Base-by-base conservation (phyloP, 1,284 basidiomycete genomes). In the Grifola frondosa region DNA sequence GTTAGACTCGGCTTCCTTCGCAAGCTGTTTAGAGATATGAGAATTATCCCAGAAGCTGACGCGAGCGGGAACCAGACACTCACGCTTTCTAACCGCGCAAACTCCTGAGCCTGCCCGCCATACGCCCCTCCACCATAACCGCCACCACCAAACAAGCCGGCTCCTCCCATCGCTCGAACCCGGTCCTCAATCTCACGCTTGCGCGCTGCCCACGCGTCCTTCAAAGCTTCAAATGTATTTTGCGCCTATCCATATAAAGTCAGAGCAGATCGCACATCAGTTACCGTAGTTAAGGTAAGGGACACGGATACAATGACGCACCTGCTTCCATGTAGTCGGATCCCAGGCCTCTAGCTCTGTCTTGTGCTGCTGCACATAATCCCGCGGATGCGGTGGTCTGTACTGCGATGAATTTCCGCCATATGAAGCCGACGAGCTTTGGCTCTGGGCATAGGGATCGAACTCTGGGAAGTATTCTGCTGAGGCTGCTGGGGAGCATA, bases 291-390 rank as follows among this genome's bases (percentile, higher is more conserved):
- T 30, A 16, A 23, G 10, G 21, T 2, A 8, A 24, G 20, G 17
- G 16, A 22, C 16, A 23, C n/a, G 34, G 15, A 23, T 4, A 17
- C 7, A 8, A 4, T 30, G 16, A 13, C 50, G 22, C 31, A 60
- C 61, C 58, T 69, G 67, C 41, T 62, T 67, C 68, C 68, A 70
- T n/a, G 65, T 45, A 26, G 62, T 56, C 16, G 55, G 30, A 43
- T 69, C 68, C 68, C 68, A 69, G 13, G 50, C 38, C 54, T 69
- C 68, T 25, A 70, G 56, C 53, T 68, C 66, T 6, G 54, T 47
- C 46, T 68, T 69, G 53, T 69, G 61, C 23, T 57, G 30, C 32
- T 57, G 64, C n/a, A 69, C 62, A 46, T 59, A 68, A 30, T 63
- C 50, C 24, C 68, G 60, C 35, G 68, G 68, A 45, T 70, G 68